Evolutionary conservation across 495 filamentous ascomycete species (phyloP).

Genomic region (Xylaria flabelliformis): DNA sequence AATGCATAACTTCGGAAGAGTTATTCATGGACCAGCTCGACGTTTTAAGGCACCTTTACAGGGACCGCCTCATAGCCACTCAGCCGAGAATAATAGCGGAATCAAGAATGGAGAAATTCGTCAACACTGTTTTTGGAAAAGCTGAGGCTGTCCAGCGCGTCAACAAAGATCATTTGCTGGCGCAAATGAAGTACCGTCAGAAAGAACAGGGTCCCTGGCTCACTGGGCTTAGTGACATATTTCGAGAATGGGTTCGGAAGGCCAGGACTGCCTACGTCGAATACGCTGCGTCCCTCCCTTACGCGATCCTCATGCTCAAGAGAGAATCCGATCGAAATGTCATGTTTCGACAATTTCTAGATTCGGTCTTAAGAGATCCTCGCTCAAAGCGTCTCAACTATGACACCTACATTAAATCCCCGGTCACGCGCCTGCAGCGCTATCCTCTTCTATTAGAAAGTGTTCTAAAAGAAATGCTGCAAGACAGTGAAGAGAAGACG

Average conservation of each 20-base stretch:
- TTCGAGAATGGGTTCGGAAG: conserved; percentile 98
- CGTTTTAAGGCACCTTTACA: conserved; percentile 82
- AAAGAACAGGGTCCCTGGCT: conserved; percentile 97
- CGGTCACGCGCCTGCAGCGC: conserved; percentile 90
- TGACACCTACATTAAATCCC: conserved; percentile 92
- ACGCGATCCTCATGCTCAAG: conserved; percentile 80
- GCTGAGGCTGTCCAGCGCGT: conserved; percentile 87
- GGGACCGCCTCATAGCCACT: conserved; percentile 75
- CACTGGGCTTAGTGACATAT: conserved; percentile 93
- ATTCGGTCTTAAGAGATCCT: conserved; percentile 77
- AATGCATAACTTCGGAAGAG: conserved; percentile 94
- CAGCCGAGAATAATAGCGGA: conserved; percentile 83
- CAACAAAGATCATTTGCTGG: conserved; percentile 92
- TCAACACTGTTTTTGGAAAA: conserved; percentile 86
- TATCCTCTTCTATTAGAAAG: conserved; percentile 85
- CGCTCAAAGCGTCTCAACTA: conserved; percentile 86
- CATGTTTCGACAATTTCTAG: conserved; percentile 84
- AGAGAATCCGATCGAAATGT: conserved; percentile 86
- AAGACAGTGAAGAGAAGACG: conserved; percentile 87
- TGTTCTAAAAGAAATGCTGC: conserved; percentile 80
- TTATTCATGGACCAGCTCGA: conserved; percentile 86
- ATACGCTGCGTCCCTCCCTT: conserved; percentile 87
- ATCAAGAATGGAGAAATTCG: conserved; percentile 75
- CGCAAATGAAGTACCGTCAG: conserved; percentile 96
- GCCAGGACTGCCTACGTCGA: conserved; percentile 88